Percentiles rank a stretch among this genome's conserved stretches.
phyloP scores from a whole-genome alignment of 2,329 filamentous ascomycete species.

The Scedosporium apiospermum region DNA sequence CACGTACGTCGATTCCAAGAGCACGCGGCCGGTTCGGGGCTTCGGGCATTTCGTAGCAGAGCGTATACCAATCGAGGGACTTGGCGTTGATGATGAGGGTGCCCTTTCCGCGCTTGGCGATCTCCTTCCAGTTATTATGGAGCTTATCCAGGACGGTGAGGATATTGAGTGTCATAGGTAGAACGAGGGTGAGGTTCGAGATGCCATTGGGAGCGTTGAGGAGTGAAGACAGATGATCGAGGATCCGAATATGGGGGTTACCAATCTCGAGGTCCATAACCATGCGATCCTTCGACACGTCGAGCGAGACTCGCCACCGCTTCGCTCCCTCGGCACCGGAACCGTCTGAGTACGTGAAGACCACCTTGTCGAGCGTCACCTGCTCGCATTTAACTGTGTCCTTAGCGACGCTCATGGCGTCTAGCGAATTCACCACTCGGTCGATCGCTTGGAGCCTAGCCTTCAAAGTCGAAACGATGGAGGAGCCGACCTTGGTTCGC shows the following conservation, averaged over 20 bases:
- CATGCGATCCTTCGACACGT: conserved; percentile 45
- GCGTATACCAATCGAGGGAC: conserved; percentile 45
- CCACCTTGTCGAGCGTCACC: conserved; percentile 52
- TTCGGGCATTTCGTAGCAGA: conserved; percentile 40
- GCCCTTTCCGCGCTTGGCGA: conserved; percentile 32
- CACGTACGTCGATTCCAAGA: conserved; percentile 41
- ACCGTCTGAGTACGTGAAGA: conserved; percentile 55
- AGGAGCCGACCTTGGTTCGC: conserved; percentile 45
- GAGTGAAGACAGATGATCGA: conserved; percentile 46
- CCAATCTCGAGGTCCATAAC: conserved; percentile 47
- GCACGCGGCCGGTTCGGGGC: conserved; percentile 18
- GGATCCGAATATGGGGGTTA: conserved; percentile 59
- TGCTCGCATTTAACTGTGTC: conserved; percentile 47
- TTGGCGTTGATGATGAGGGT: conserved; percentile 41
- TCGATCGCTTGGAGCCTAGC: conserved; percentile 57
- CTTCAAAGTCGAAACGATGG: conserved; percentile 49
- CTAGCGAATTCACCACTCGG: conserved; percentile 60
- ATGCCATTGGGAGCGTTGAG: conserved; percentile 47
- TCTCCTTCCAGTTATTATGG: conserved; percentile 41
- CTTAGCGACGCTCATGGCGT: conserved; percentile 49
- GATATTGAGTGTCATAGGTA: conserved; percentile 55
- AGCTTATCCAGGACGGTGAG: conserved; percentile 51
- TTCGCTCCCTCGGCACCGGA: conserved; percentile 9
- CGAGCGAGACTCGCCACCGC: conserved; percentile 46
- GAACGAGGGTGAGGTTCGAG: conserved; percentile 40